Conservation (phyloP, 225 moss, liverwort and hornwort species). For the Neckera pumila region DNA sequence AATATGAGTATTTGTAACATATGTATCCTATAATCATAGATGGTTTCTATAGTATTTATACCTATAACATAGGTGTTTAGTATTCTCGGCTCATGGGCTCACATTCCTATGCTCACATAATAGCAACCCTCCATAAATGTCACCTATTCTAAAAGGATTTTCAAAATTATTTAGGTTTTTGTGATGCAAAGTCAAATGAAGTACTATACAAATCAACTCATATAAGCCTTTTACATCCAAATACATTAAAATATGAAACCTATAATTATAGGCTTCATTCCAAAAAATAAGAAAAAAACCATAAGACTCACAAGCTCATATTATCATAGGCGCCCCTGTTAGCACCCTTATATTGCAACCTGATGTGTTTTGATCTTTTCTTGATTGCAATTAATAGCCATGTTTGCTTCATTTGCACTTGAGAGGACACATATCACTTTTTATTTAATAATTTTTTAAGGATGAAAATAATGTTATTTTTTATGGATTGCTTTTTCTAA, state of each 20-base stretch:
- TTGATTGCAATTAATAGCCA: neutral
- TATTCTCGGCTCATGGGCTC: too few relatives aligned
- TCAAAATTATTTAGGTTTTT: neutral
- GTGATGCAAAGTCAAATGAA: neutral
- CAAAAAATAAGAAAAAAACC: too few relatives aligned
- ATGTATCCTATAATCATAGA: too few relatives aligned
- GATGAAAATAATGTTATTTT: too few relatives aligned
- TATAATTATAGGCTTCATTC: neutral
- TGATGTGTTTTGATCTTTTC: neutral
- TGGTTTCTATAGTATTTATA: too few relatives aligned
- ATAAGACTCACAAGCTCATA: neutral
- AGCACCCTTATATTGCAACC: neutral
- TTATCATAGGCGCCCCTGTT: fast-evolving
- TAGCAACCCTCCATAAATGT: too few relatives aligned
- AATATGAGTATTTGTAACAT: too few relatives aligned
- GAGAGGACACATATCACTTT: neutral
- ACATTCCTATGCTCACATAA: too few relatives aligned
- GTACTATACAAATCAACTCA: neutral
- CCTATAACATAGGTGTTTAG: too few relatives aligned
- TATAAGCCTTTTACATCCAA: neutral
- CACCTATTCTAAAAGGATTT: neutral
- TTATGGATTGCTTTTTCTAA: neutral
- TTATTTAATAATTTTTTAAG: too few relatives aligned
- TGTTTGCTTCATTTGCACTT: neutral
- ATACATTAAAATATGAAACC: neutral